These are phyloP conservation scores for Metschnikowia kofuensis DNA, from an alignment of 805 yeast species.

Conservation along the genomic window DNA sequence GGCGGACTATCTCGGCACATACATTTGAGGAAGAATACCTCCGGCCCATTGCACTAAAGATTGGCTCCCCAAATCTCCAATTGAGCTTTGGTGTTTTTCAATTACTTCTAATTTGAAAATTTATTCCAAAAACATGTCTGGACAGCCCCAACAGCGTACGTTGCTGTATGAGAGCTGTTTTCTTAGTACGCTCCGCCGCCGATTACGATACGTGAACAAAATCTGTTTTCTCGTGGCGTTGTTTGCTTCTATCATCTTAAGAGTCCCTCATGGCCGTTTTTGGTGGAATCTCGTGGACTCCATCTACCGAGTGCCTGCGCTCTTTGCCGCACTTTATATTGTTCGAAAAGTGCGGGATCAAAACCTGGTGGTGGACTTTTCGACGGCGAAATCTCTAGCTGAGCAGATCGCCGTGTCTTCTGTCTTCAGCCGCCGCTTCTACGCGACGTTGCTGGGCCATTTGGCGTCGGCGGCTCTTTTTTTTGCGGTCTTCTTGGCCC, in stretches of 20 bases:
- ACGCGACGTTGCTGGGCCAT: conserved; percentile 10
- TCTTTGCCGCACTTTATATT: conserved; percentile 27
- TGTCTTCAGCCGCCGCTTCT: conserved; percentile 19
- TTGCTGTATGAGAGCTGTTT: conserved; percentile 25
- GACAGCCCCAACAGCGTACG: conserved; percentile 7
- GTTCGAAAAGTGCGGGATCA: conserved; percentile 25
- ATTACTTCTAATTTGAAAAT: background rate
- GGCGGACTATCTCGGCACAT: too few relatives aligned
- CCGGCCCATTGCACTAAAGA: too few relatives aligned
- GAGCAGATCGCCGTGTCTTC: conserved; percentile 21
- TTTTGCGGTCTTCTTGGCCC: conserved; percentile 25
- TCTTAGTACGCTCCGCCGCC: conserved; percentile 28
- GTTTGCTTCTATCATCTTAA: conserved; percentile 22
- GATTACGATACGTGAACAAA: conserved; percentile 36
- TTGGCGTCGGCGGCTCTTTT: conserved; percentile 17
- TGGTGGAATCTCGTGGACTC: conserved; percentile 24
- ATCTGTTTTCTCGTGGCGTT: conserved; percentile 28
- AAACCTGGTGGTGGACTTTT: conserved; percentile 30
- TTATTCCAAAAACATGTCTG: background rate
- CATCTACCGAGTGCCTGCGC: conserved; percentile 29
- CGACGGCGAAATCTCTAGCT: conserved; percentile 32
- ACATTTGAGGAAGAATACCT: too few relatives aligned
- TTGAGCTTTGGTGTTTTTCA: background rate
- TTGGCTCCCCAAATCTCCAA: too few relatives aligned
- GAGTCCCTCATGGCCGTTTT: conserved; percentile 28